Base-by-base conservation (phyloP, 164 flowering plant genomes). In the Annona squamosa region DNA sequence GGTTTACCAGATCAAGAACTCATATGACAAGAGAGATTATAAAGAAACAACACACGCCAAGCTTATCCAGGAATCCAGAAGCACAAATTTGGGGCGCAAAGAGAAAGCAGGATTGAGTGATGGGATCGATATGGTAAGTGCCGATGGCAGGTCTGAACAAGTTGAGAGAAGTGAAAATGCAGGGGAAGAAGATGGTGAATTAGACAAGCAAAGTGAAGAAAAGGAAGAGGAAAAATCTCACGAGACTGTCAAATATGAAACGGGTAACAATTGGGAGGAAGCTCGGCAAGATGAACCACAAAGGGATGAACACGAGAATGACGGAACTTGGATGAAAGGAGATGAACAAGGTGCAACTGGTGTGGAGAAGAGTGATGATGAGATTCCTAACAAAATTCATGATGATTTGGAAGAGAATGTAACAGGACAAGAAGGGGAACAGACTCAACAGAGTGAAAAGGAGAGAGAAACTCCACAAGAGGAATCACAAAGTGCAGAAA, bases 1-100 rank as follows among this genome's bases (percentile, higher is more conserved):
- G 71, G 70, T 91, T 71, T 90, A 88, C 82, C 92, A 93, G 82
- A 85, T 93, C 71, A 90, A 88, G 82, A 87, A 82, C 67, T 91
- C 92, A 16, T 82, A 77, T 71, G 87, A 79, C 69, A 84, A 76
- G 57, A 87, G 65, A 71, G 75, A 70, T 43, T 85, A 69, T 46
- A 56, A 5, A 5, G 45, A 46, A 17, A 16, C 59, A 52, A 16
- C 9, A 16, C 9, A 52, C 9, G 74, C 12, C 37, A 76, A 61
- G 65, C 69, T 41, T 6, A 63, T 0, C 3, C 16, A 61, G 46
- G 73, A 57, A 19, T 45, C 48, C 18, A 63, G 48, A 16, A 12
- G 37, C 56, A 2, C 67, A 13, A 63, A 48, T 12, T 56, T 76
- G 16, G 82, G 82, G 12, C 79, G 77, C 46, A 79, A 79, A 65